Base-by-base conservation (phyloP, 352 stramenopile genomes). In the Phytophthora parvispora region DNA sequence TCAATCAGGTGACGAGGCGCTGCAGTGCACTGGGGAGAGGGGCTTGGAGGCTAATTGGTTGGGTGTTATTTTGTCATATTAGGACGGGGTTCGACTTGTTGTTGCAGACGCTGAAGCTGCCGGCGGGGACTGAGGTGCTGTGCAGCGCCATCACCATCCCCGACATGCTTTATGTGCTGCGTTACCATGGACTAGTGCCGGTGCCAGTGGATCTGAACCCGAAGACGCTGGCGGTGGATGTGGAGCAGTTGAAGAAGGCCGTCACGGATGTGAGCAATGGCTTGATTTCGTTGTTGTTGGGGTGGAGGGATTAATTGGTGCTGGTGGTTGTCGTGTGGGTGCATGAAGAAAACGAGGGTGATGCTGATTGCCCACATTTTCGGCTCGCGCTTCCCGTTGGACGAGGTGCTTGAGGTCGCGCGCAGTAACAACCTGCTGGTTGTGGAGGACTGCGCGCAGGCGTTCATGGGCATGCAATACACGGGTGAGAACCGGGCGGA, bases 291-390 rank as follows among this genome's bases (percentile, higher is more conserved):
- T 43, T 20, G 36, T 43, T 27, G 38, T 5, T 47, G 29, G 49
- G 16, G 6, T 27, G 31, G 15, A 49, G 10, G 20, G 45, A 20
- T 29, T 78, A 4, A 68, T 38, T 64, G 12, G 16, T 9, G n/a
- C 38, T 31, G 22, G 4, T 24, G 20, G 20, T 47, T 10, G 6
- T 22, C n/a, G 36, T 13, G n/a, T 48, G 43, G 25, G 28, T 69
- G 50, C 25, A 15, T 36, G 20, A 69, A 90, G 77, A 90, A 90
- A 69, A 90, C 89, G 28, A 78, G 74, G 10, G 72, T 84, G 52
- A 72, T 96, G 54, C 31, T 96, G 40, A 80, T 96, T n/a, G 87
- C 89, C 7, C 84, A 96, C 69, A 83, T 96, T 38, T 96, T 96
- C 60, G 89, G 89, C 40, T 84, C 87, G 18, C 77, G 84, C 7